Conservation (phyloP, 805 yeast genomes). For the Metschnikowia peoriensis region DNA sequence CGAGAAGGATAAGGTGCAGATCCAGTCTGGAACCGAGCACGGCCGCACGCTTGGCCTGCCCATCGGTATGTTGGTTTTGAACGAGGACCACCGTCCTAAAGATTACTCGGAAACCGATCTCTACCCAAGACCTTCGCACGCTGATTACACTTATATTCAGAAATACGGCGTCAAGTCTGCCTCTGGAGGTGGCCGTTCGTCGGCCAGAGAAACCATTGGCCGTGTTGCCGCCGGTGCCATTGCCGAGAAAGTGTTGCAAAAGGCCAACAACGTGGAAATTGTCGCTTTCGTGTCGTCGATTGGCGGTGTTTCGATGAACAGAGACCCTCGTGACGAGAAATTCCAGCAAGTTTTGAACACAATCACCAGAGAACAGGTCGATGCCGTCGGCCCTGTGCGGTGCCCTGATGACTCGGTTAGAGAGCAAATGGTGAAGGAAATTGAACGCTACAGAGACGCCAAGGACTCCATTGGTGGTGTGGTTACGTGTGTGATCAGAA, state of each 20-base stretch:
- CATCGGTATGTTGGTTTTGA: slow-evolving; percentile 86
- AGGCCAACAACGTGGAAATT: slow-evolving; percentile 82
- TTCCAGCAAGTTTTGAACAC: slow-evolving; percentile 69
- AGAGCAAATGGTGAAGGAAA: slow-evolving; percentile 79
- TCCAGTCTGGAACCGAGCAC: slow-evolving; percentile 91
- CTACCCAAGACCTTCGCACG: slow-evolving; percentile 97
- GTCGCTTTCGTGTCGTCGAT: slow-evolving; percentile 96
- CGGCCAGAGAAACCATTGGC: slow-evolving; percentile 97
- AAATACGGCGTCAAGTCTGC: slow-evolving; percentile 93
- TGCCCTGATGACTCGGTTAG: slow-evolving; percentile 80
- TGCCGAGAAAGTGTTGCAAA: slow-evolving; percentile 84
- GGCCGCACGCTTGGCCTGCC: slow-evolving; percentile 94
- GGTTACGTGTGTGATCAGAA: slow-evolving; percentile 94
- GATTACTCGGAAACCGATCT: slow-evolving; percentile 94
- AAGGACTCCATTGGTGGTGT: slow-evolving; percentile 97
- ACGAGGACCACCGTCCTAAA: slow-evolving; percentile 95
- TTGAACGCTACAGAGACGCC: slow-evolving; percentile 80
- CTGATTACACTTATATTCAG: slow-evolving; percentile 87
- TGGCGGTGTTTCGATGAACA: slow-evolving; percentile 74
- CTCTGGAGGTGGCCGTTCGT: slow-evolving; percentile 96
- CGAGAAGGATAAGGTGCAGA: slow-evolving; percentile 89
- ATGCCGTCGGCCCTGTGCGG: slow-evolving; percentile 83
- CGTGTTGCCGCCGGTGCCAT: slow-evolving; percentile 98
- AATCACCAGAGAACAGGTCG: slow-evolving; percentile 86
- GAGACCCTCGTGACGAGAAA: slow-evolving; percentile 61